Evolutionary conservation across 1,284 basidiomycete genomes (phyloP).

Genomic region (Pseudozyma pruni): DNA sequence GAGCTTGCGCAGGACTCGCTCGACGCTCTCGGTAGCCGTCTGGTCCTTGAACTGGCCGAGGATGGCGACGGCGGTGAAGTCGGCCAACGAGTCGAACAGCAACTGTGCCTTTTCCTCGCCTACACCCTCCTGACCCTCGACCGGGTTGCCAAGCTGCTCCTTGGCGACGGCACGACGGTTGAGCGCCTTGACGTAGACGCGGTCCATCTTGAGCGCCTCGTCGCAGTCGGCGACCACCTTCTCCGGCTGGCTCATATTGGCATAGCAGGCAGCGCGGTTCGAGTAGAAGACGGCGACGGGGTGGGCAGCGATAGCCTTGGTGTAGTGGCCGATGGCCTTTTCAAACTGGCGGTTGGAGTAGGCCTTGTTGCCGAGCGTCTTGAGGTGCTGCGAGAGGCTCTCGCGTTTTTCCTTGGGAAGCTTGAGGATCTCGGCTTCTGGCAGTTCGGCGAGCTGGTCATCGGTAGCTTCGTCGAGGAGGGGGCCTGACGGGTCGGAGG

Average conservation of each 20-base stretch:
- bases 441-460: slow-evolving; percentile 56
- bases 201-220: slow-evolving; percentile 84
- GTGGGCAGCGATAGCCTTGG: slow-evolving; percentile 81
- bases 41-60: slow-evolving; percentile 91
- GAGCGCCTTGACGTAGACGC: slow-evolving; percentile 90
- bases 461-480: slow-evolving; percentile 64
- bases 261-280: slow-evolving; percentile 96
- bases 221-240: slow-evolving; percentile 91
- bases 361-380: slow-evolving; percentile 87
- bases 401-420: slow-evolving; percentile 71
- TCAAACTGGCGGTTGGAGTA: slow-evolving; percentile 83
- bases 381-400: slow-evolving; percentile 81
- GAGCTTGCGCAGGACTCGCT: slow-evolving; percentile 89
- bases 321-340: slow-evolving; percentile 85
- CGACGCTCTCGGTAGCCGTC: slow-evolving; percentile 81
- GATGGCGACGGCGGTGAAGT: slow-evolving; percentile 95
- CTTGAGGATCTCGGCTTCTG: slow-evolving; percentile 56
- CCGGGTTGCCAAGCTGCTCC: slow-evolving; percentile 80
- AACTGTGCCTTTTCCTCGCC: slow-evolving; percentile 55
- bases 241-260: slow-evolving; percentile 86
- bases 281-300: slow-evolving; percentile 95
- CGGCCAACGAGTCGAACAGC: slow-evolving; percentile 68
- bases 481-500: slow-evolving; percentile 50
- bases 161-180: slow-evolving; percentile 89
- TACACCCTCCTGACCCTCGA: slow-evolving; percentile 73